Evolutionary conservation across 176 grass and related monocot genomes (phyloP).

Genomic region (Poa pratensis): DNA sequence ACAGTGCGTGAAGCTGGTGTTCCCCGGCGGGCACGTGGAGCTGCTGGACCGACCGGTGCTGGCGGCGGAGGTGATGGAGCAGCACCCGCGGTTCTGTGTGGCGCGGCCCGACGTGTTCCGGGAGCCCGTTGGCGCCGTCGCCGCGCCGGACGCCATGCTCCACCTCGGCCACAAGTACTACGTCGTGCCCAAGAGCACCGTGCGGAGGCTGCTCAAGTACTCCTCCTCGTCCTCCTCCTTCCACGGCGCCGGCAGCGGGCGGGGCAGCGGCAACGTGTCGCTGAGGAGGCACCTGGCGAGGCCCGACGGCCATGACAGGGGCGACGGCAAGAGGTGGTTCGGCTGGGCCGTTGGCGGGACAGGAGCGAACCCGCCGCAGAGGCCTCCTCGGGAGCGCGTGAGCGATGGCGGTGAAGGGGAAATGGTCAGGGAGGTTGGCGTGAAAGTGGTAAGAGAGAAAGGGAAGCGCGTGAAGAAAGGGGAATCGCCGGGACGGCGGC

Average conservation of each 20-base stretch:
- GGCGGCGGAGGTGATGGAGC: conserved; percentile 56
- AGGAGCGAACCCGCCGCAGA: neutral
- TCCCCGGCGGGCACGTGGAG: conserved; percentile 57
- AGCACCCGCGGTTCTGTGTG: conserved; percentile 62
- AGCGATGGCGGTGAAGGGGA: neutral
- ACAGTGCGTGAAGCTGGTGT: conserved; percentile 57
- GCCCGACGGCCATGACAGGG: conserved; percentile 13
- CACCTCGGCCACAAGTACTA: conserved; percentile 55
- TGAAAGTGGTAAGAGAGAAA: conserved; percentile 2
- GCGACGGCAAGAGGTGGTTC: conserved; percentile 36
- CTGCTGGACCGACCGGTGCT: conserved; percentile 52
- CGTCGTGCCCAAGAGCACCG: conserved; percentile 56
- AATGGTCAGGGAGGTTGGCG: neutral
- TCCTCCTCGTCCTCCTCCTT: conserved; percentile 14
- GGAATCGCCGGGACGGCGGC: conserved; percentile 7
- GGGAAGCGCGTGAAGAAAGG: neutral
- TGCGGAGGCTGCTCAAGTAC: conserved; percentile 52
- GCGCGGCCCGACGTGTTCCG: conserved; percentile 59
- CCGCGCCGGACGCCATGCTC: conserved; percentile 50
- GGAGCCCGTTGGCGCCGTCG: conserved; percentile 44
- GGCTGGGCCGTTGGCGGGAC: conserved; percentile 6
- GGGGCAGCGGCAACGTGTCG: neutral
- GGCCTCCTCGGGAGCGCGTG: neutral
- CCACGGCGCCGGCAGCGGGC: neutral
- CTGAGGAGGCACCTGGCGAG: conserved; percentile 37